A percentile compares a stretch with the other conserved stretches of the same genome.
Conservation (phyloP, 2,329 filamentous ascomycete species). For the Xylaria hypoxylon region DNA sequence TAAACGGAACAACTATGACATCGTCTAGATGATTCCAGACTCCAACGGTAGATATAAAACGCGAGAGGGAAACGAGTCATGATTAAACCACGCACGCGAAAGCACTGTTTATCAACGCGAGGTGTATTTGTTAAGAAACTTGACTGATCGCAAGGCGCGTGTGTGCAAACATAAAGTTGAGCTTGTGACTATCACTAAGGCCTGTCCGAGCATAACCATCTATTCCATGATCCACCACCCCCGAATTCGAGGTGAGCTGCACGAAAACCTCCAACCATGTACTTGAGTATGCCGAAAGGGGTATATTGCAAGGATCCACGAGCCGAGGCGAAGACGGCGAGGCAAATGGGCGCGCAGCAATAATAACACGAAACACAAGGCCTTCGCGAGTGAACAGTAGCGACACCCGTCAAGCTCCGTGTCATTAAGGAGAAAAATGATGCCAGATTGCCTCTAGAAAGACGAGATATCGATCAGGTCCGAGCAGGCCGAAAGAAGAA, state of each 20-base stretch:
- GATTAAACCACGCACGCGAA: constrained; percentile 28
- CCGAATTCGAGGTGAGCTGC: constrained; percentile 34
- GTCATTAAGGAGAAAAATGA: constrained; percentile 43
- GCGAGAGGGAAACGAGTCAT: not conserved
- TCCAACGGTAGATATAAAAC: not conserved
- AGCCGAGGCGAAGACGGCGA: constrained; percentile 32
- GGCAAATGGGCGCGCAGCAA: constrained; percentile 22
- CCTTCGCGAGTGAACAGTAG: constrained; percentile 17
- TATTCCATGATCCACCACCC: constrained; percentile 38
- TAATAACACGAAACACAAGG: constrained; percentile 28
- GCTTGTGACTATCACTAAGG: constrained; percentile 34
- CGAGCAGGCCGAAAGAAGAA: constrained; percentile 37
- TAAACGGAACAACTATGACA: not conserved
- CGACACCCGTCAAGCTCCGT: constrained; percentile 31
- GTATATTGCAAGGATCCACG: constrained; percentile 44
- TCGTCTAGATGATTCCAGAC: not conserved
- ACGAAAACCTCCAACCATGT: constrained; percentile 37
- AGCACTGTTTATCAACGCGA: constrained; percentile 37
- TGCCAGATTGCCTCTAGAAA: constrained; percentile 39
- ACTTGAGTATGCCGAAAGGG: constrained; percentile 37
- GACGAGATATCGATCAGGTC: constrained; percentile 38
- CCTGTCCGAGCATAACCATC: constrained; percentile 40
- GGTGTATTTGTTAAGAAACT: constrained; percentile 45
- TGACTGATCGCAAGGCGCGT: constrained; percentile 41
- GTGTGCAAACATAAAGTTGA: constrained; percentile 36